These are phyloP conservation scores for Mucor mucedo DNA, from an alignment of 371 early-diverging fungal genomes.

Conservation along the genomic window DNA sequence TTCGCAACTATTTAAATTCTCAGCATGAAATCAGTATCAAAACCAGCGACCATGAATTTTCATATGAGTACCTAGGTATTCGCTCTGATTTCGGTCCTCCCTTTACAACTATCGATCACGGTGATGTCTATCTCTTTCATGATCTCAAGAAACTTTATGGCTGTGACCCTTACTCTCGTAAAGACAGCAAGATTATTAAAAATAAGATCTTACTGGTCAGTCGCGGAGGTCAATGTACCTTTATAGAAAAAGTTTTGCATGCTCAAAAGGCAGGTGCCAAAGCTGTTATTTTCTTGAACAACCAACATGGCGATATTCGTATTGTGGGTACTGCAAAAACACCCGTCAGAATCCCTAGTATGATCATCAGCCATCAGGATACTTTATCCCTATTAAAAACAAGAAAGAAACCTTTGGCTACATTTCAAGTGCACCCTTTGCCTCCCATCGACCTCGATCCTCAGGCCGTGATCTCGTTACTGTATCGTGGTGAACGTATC, in stretches of 20 bases:
- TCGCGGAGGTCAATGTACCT: conserved; percentile 52
- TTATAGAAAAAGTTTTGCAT: conserved; percentile 47
- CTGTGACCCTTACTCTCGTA: conserved; percentile 39
- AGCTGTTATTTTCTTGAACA: conserved; percentile 46
- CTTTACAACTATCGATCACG: background rate
- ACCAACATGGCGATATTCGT: conserved; percentile 1
- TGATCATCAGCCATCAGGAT: conserved; percentile 6
- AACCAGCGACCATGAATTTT: conserved; percentile 2
- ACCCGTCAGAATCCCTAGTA: conserved; percentile 10
- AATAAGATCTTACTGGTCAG: conserved; percentile 48
- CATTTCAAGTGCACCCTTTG: background rate
- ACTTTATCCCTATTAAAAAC: conserved; percentile 2
- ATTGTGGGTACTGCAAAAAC: no score
- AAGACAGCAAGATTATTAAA: conserved; percentile 24
- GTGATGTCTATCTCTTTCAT: background rate
- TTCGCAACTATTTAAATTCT: conserved; percentile 5
- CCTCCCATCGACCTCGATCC: conserved; percentile 11
- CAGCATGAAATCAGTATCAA: conserved; percentile 16
- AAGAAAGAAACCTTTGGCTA: background rate
- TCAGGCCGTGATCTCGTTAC: background rate
- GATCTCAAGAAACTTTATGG: conserved; percentile 22
- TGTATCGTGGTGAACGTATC: background rate
- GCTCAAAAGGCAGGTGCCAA: conserved; percentile 58
- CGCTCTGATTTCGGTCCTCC: conserved; percentile 13
- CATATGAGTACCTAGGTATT: conserved; percentile 13